Evolutionary conservation across 176 grass and related monocot species (phyloP).

Genomic region (Avena insularis): DNA sequence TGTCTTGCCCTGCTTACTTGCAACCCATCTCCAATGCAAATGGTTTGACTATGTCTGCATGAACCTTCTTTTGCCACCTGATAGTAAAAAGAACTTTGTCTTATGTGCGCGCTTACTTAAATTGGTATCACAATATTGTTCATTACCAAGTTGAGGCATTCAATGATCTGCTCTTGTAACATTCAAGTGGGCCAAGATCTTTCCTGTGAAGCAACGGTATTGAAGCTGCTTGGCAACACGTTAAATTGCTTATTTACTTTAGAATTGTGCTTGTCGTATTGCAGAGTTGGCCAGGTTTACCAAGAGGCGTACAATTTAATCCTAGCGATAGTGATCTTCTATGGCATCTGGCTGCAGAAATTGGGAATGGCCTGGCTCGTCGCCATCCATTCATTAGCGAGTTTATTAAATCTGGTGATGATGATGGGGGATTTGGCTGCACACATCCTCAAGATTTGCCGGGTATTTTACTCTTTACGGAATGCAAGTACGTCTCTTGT

Average conservation of each 20-base stretch:
- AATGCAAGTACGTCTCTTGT: conserved; percentile 30
- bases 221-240: background rate
- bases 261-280: conserved; percentile 29
- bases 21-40: background rate
- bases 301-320: conserved; percentile 82
- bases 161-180: background rate
- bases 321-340: conserved; percentile 79
- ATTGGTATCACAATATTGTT: background rate
- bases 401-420: conserved; percentile 70
- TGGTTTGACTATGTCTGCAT: background rate
- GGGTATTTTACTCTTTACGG: conserved; percentile 51
- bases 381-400: conserved; percentile 81
- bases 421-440: conserved; percentile 48
- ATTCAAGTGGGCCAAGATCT: background rate
- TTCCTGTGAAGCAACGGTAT: background rate
- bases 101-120: background rate
- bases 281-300: conserved; percentile 78
- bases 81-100: background rate
- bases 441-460: conserved; percentile 71
- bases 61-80: background rate
- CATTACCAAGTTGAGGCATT: background rate
- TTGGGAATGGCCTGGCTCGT: conserved; percentile 47
- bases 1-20: background rate
- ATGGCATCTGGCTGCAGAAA: conserved; percentile 82
- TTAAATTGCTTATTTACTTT: conserved; percentile 37